Base-by-base conservation (phyloP, 345 rosid species). In the Eucalyptus marginata region DNA sequence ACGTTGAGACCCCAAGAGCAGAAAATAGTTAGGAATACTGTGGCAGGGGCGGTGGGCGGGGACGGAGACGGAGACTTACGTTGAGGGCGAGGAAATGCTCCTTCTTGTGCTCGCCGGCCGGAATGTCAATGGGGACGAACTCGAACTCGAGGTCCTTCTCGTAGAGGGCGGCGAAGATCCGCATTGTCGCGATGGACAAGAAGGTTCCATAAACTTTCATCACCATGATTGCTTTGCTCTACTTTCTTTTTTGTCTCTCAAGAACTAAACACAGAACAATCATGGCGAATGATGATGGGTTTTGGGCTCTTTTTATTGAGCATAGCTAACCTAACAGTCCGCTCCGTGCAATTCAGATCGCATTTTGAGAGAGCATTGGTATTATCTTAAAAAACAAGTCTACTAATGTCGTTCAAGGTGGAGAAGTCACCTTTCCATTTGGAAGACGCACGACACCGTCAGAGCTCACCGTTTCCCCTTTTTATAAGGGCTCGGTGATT, bases 141-240 rank as follows among this genome's bases (percentile, higher is more conserved):
- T 90, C 91, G 31, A 93, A 93, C 13, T 90, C 91, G 46, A 93
- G 81, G 13, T 76, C 91, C 87, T 93, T 91, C 88, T 93, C 94
- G 20, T 71, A 49, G 25, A 90, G 91, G 88, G 89, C 81, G 9
- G 90, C 90, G 7, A 89, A 31, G 50, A 88, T 92, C 86, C 91
- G 40, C 88, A 40, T 62, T 6, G 91, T 5, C 6, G 93, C 90
- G 12, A 92, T 88, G 49, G 94, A 93, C 17, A 49, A 1, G 47
- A 56, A 36, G 81, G 6, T 46, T 49, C 93, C 93, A 40, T 91
- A 85, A 86, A 93, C 76, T 84, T 91, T 71, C 83, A 71, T 71
- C 46, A 36, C 83, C 83, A 36, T 71, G 83, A 10, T 36, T 17
- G 81, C 8, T 71, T 33, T 33, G 80, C 80, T 2, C 80, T 71